Conservation (phyloP, 1,284 basidiomycete species). For the Chiua sp. region DNA sequence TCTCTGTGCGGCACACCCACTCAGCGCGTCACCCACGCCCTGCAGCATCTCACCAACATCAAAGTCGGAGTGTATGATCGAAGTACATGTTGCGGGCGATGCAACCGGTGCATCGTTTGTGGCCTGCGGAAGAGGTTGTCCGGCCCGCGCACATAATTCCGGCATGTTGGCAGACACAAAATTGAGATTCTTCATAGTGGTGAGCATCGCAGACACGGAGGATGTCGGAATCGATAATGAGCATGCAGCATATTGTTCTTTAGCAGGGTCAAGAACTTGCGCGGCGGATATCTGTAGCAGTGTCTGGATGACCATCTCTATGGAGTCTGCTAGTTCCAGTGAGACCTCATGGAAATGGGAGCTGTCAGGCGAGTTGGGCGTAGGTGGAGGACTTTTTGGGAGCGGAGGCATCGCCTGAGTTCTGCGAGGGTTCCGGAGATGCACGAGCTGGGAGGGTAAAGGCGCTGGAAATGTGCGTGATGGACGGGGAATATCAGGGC, state of each 20-base stretch:
- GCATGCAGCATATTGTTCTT: conserved; percentile 90
- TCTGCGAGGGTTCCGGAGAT: conserved; percentile 68
- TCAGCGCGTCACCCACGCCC: conserved; percentile 82
- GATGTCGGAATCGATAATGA: conserved; percentile 85
- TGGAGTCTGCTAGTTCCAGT: conserved; percentile 84
- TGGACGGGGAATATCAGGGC: conserved; percentile 51
- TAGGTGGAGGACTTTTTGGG: conserved; percentile 4
- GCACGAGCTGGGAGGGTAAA: conserved; percentile 67
- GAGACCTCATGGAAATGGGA: conserved; percentile 67
- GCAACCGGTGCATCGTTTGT: conserved; percentile 24
- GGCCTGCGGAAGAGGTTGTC: conserved; percentile 17
- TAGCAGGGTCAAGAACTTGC: conserved; percentile 89
- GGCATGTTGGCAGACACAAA: conserved; percentile 86
- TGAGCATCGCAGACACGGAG: conserved; percentile 86
- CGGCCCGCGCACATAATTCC: conserved; percentile 40
- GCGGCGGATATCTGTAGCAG: conserved; percentile 87
- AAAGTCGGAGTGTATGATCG: conserved; percentile 45
- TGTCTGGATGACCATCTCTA: conserved; percentile 88
- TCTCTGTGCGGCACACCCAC: conserved; percentile 81
- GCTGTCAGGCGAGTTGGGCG: conserved; percentile 32
- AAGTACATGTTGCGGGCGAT: conserved; percentile 20
- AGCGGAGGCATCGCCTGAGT: conserved; percentile 12
- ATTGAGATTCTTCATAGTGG: conserved; percentile 90
- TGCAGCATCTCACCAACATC: conserved; percentile 79
- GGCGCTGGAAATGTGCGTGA: conserved; percentile 77